A percentile compares a stretch with the other conserved stretches of the same genome.
These are phyloP conservation scores for Parmelia sp. DNA, from an alignment of 495 filamentous ascomycete species.

Conservation along the genomic window DNA sequence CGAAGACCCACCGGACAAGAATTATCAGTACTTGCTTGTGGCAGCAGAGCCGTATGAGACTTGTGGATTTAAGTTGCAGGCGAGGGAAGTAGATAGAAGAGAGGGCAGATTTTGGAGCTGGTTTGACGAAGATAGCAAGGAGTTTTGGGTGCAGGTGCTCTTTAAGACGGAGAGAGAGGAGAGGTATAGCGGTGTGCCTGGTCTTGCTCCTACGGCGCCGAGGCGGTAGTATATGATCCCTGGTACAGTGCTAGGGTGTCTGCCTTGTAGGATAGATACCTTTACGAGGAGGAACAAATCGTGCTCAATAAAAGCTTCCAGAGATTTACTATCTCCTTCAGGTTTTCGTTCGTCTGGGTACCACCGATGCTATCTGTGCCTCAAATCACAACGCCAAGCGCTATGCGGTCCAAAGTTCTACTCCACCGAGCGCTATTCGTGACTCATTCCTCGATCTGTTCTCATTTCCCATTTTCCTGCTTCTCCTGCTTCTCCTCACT, in stretches of 20 bases:
- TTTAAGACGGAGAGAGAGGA: slow-evolving; percentile 99
- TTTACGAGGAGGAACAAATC: background rate
- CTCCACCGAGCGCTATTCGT: background rate
- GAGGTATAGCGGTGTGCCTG: slow-evolving; percentile 87
- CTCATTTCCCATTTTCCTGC: background rate
- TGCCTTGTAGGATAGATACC: background rate
- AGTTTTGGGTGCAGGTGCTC: slow-evolving; percentile 98
- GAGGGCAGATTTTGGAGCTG: slow-evolving; percentile 85
- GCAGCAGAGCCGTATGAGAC: slow-evolving; percentile 98
- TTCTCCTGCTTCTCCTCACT: background rate
- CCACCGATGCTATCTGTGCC: background rate
- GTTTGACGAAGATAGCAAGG: slow-evolving; percentile 94
- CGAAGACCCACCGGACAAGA: slow-evolving; percentile 89
- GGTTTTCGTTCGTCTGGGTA: background rate
- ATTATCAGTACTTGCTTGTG: slow-evolving; percentile 88
- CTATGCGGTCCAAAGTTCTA: slow-evolving; percentile 6
- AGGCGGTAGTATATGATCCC: slow-evolving; percentile 21
- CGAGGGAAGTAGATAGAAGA: slow-evolving; percentile 83
- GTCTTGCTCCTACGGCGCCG: slow-evolving; percentile 55
- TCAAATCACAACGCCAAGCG: slow-evolving; percentile 2
- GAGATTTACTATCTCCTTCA: background rate
- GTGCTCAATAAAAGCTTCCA: background rate
- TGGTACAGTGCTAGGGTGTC: background rate
- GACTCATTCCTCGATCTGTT: slow-evolving; percentile 34
- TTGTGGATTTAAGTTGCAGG: slow-evolving; percentile 92